Evolutionary conservation across 2,329 filamentous ascomycete species (phyloP), one percentile per base, ranked within the genome.

Genomic region (Dactylellina leptospora): DNA sequence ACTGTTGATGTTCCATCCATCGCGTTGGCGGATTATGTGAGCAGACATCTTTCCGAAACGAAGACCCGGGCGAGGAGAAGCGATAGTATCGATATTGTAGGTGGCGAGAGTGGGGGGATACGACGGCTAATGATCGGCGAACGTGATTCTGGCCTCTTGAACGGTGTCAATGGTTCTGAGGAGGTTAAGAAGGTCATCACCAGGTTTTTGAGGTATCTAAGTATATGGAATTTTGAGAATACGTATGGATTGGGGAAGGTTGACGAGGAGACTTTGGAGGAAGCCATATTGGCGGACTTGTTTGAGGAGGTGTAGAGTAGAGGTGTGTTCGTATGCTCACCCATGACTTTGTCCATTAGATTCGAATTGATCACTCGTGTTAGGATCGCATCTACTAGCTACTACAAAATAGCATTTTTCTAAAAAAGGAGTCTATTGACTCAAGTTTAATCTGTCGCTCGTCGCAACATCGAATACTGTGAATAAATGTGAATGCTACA

Each of bases 141-240:
- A 86, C 87, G 55, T 84, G 79, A 73, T 70, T 13, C 20, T 20
- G 40, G 18, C 56, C 80, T 83, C 50, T 82, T 86, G 60, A 82
- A 84, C 58, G 83, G 84, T 74, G 80, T 83, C 3, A 83, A 83
- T 74, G 82, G 85, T 25, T 50, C 47, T 11, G 85, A 87, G 74
- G 82, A 97, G 66, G 86, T 95, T 3, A 87, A 87, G 68, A 89
- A 89, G 78, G 85, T 97, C 10, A 81, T 97, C 74, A 84, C 90
- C 75, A 93, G 93, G 0, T 97, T 97, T 81, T 92, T 97, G 78
- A 90, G 89, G 11, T 90, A 96, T 78, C 81, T 99, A 74, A 97
- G 93, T 78, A 97, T 99, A 77, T 91, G 89, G 79, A 89, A 91
- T 0, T 99, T 97, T 80, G 95, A 99, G 82, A 90, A 89, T 73